A percentile compares a stretch with the other conserved stretches of the same genome.
Conservation (phyloP, 2,329 filamentous ascomycete genomes). For the Trichoderma atrobrunneum region DNA sequence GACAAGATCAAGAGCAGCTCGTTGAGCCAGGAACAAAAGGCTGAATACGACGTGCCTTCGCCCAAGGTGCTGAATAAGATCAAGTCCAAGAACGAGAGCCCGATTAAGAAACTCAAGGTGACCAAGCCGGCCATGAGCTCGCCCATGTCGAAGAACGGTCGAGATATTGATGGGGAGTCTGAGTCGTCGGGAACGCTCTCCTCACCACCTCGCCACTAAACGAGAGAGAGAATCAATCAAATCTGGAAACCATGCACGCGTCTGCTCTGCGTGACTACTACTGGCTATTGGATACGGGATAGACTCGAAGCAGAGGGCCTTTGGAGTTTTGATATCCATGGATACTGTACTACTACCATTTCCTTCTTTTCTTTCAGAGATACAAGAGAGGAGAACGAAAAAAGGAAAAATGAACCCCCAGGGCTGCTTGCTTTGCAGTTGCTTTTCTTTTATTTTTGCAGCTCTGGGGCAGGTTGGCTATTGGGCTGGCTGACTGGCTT, state of each 20-base stretch:
- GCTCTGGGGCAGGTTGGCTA: conserved; percentile 22
- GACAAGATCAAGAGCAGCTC: conserved; percentile 54
- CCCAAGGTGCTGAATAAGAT: conserved; percentile 32
- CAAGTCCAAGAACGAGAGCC: conserved; percentile 37
- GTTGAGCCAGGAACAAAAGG: conserved; percentile 49
- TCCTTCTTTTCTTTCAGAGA: conserved; percentile 16
- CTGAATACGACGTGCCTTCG: conserved; percentile 30
- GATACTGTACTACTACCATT: conserved; percentile 22
- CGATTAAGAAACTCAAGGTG: conserved; percentile 43
- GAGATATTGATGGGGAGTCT: conserved; percentile 50
- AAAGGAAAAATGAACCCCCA: background rate
- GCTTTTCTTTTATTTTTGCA: background rate
- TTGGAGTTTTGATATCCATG: conserved; percentile 13
- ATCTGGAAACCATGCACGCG: background rate
- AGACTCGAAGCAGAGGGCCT: conserved; percentile 25
- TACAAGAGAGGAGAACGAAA: background rate
- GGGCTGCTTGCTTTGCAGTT: conserved; percentile 1
- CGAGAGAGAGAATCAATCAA: background rate
- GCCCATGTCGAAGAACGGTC: conserved; percentile 49
- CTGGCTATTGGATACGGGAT: conserved; percentile 27
- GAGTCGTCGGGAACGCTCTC: conserved; percentile 57
- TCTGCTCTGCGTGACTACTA: background rate
- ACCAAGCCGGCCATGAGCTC: conserved; percentile 49
- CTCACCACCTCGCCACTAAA: conserved; percentile 43
- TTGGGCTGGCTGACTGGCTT: conserved; percentile 13